Evolutionary conservation across 2,329 filamentous ascomycete genomes (phyloP), one percentile per base, ranked within the genome.

Genomic region (Aspergillus luchuensis): DNA sequence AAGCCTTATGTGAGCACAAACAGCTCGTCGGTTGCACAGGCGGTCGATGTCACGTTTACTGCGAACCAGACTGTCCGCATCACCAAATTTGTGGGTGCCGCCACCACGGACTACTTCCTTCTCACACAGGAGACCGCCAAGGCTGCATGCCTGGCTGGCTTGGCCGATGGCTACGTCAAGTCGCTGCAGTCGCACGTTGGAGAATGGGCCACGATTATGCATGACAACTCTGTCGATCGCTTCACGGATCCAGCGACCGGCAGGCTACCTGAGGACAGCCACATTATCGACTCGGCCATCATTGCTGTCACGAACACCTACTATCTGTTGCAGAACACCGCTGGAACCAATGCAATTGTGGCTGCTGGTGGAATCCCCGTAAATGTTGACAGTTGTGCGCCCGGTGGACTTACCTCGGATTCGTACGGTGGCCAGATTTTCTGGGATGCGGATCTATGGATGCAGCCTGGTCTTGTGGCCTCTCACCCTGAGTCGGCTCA

Each of bases 401-500:
- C 91, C n/a, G 87, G 88, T 59, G 89, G 89, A 0, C 73, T 91
- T 21, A 84, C 82, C 0, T 88, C 87, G 5, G 87, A 89, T 64
- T 88, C 85, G 7, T 91, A 91, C 66, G 89, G 80, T 21, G 88
- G 88, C 0, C 76, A 82, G 39, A 80, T 88, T n/a, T 88, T 88
- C 69, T 89, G 86, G 86, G 86, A 88, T 73, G 83, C 84, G 13
- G 86, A 88, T 70, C 79, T 88, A 4, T 89, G 87, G 86, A 89
- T 89, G 84, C 84, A 87, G 33, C 88, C 88, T 5, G 87, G 87
- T 8, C 73, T 91, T 8, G 85, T 88, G 13, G 80, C 87, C 1
- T 82, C 87, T 0, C 86, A 87, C 68, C 89, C 89, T 1, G 78
- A 85, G 60, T 83, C 85, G 56, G 83, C 84, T 4, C 83, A 85